Base-by-base conservation (phyloP, 2,329 filamentous ascomycete genomes). In the Apiospora malaysiana region DNA sequence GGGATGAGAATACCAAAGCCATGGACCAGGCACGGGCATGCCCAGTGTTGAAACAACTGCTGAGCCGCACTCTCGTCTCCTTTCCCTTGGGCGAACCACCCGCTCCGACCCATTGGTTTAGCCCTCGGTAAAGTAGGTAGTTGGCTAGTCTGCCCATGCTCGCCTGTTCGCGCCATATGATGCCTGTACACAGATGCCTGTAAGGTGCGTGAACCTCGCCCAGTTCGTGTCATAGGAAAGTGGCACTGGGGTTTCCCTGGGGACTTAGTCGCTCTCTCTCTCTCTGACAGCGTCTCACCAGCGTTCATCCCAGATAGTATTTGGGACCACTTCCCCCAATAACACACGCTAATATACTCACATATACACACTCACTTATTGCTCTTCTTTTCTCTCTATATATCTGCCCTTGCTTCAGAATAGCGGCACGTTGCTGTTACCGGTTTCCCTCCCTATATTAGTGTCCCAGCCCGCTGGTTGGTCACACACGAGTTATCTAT, bases 161-260 rank as follows among this genome's bases (percentile, higher is more conserved):
- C 18, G 18, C 2, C 27, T 63, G 56, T 63, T 63, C 51, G 49
- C 8, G 51, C 9, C 3, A 16, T 32, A 63, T 23, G 56, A 63
- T 23, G 56, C 56, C 56, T 56, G 23, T 16, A 14, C 12, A 16
- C 12, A 27, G n/a, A 16, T 51, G 46, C 46, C 21, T 49, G 46
- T 23, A 6, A 23, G 6, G 21, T 49, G n/a, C 46, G 21, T 49
- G 14, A 16, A 45, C 42, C 42, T 45, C 42, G 12, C 42, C 12
- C 10, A 5, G 42, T 45, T 45, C 42, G 12, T 18, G 42, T 18
- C 42, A 5, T 45, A 45, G 14, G 42, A n/a, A 40, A 63, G 56
- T 40, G 56, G 32, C 32, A 63, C 56, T 63, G 56, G 56, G 56
- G 56, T 63, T 63, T 63, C 56, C 56, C 56, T 63, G 56, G 56